Percentiles rank a stretch among this genome's conserved stretches.
Conservation (phyloP, 768 basidiomycete species). For the Mrakia frigida region DNA sequence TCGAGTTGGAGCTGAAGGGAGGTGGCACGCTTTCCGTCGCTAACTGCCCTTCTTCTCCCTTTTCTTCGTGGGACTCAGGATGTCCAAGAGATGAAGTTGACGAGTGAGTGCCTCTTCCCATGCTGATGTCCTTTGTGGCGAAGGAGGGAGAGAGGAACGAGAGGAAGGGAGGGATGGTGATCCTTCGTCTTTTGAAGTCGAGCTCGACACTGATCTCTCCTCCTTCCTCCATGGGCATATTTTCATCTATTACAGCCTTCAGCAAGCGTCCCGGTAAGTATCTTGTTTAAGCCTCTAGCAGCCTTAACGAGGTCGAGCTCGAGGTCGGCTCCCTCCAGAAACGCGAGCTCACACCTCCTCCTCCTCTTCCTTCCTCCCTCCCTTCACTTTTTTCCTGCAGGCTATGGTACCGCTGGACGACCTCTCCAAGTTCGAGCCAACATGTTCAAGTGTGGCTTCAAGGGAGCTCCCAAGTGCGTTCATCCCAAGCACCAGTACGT, state of each 20-base stretch:
- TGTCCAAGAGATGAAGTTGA: constrained; percentile 4
- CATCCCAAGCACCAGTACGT: background rate
- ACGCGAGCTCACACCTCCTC: background rate
- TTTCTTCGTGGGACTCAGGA: background rate
- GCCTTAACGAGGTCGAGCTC: too few species aligned
- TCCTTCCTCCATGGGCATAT: background rate
- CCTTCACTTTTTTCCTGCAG: background rate
- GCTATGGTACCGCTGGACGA: background rate
- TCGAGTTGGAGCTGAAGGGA: too few species aligned
- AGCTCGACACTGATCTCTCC: background rate
- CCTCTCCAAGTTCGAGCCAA: background rate
- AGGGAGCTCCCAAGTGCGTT: constrained; percentile 6
- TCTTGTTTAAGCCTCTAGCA: too few species aligned
- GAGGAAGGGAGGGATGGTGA: background rate
- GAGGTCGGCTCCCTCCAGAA: background rate
- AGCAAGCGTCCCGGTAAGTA: constrained; percentile 3
- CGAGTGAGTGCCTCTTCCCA: background rate
- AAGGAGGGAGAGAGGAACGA: background rate
- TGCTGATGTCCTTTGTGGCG: background rate
- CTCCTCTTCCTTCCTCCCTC: background rate
- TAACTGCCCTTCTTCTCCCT: too few species aligned
- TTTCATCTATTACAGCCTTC: background rate
- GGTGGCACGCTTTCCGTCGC: too few species aligned
- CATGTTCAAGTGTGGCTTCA: constrained; percentile 13
- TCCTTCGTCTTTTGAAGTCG: background rate